A percentile compares a stretch with the other conserved stretches of the same genome.
Evolutionary conservation across 768 basidiomycete genomes (phyloP).

Genomic region (Tricholoma flavovirens): DNA sequence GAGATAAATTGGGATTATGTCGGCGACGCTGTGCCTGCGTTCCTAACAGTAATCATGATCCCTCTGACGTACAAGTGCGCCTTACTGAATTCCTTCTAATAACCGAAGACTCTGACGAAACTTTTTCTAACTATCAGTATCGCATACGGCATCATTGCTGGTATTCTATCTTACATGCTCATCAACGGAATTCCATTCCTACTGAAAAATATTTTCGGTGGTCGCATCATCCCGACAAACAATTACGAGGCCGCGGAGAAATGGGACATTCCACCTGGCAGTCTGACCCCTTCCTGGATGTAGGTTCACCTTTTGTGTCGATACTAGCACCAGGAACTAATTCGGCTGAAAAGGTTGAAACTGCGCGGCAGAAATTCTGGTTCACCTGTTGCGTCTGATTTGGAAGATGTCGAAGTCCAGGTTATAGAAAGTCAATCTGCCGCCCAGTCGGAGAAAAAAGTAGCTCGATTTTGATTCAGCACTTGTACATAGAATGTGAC

Average conservation of each 20-base stretch:
- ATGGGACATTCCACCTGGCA: conserved; percentile 70
- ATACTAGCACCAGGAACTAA: not conserved
- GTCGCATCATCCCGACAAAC: conserved; percentile 55
- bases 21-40: conserved; percentile 80
- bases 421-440: too few relatives aligned
- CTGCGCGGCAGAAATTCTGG: not conserved
- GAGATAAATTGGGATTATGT: conserved; percentile 90
- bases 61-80: conserved; percentile 69
- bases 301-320: conserved; percentile 27
- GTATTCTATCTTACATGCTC: conserved; percentile 62
- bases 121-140: conserved; percentile 43
- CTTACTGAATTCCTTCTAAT: not conserved
- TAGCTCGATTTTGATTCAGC: too few relatives aligned
- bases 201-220: conserved; percentile 47
- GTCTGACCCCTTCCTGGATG: conserved; percentile 69
- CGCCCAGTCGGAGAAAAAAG: too few relatives aligned
- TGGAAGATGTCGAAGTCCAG: too few relatives aligned
- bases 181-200: conserved; percentile 66
- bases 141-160: conserved; percentile 84
- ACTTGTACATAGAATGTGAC: too few relatives aligned
- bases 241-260: conserved; percentile 59
- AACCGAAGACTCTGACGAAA: not conserved
- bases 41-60: conserved; percentile 76
- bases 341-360: not conserved
- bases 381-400: too few relatives aligned